Evolutionary conservation across 352 stramenopile species (phyloP).

Genomic region (Phytophthora constricta): DNA sequence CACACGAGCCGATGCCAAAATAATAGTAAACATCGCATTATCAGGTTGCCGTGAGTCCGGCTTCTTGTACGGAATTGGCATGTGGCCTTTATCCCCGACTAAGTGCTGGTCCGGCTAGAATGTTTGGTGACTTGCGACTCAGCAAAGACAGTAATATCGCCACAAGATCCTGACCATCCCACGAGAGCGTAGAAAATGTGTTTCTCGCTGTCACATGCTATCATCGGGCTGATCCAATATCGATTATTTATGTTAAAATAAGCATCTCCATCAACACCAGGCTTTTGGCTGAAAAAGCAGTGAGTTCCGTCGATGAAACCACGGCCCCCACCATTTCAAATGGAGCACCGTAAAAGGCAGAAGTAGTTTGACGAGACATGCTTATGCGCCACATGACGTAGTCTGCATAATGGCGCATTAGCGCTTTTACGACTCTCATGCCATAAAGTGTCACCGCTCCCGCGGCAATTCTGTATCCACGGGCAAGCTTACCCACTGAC

Average conservation of each 20-base stretch:
- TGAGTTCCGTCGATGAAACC: slow-evolving; percentile 10
- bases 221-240: slow-evolving; percentile 4
- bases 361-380: background rate
- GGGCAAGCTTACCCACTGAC: background rate
- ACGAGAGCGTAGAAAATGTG: background rate
- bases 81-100: slow-evolving; percentile 3
- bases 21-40: background rate
- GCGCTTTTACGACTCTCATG: background rate
- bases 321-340: slow-evolving; percentile 4
- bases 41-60: background rate
- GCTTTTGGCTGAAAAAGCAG: slow-evolving; percentile 1
- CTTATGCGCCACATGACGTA: background rate
- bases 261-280: slow-evolving; percentile 2
- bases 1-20: slow-evolving; percentile 1
- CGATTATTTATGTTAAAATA: slow-evolving; percentile 5
- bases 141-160: background rate
- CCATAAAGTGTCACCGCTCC: slow-evolving; percentile 2
- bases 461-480: background rate
- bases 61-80: slow-evolving; percentile 7
- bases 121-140: background rate
- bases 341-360: slow-evolving; percentile 2
- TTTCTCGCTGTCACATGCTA: slow-evolving; percentile 6
- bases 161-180: slow-evolving; percentile 10
- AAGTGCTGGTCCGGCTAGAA: slow-evolving; percentile 4
- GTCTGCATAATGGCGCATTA: background rate